A percentile compares a stretch with the other conserved stretches of the same genome.
Evolutionary conservation across 257 asterid genomes (phyloP).

Genomic region (Solanum habrochaites): DNA sequence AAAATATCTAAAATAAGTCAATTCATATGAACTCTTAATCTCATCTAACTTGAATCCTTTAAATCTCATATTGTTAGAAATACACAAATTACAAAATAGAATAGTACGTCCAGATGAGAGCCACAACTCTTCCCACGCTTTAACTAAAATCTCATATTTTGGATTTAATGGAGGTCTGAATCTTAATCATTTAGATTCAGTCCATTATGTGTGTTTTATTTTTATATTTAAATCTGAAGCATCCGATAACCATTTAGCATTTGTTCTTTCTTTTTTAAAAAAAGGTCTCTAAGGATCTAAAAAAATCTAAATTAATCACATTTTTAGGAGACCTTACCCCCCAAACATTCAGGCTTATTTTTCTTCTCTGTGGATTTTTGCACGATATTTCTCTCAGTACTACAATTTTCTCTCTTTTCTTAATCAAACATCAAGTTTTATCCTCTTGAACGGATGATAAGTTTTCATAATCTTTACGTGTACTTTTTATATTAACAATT

Average conservation of each 20-base stretch:
- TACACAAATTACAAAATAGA: neutral
- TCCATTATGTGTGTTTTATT: neutral
- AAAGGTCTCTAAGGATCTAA: neutral
- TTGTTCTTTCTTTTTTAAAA: no score
- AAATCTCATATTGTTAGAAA: neutral
- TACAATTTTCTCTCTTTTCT: neutral
- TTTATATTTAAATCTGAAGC: neutral
- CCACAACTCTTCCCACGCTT: neutral
- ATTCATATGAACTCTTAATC: no score
- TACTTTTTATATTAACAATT: neutral
- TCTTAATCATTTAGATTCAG: neutral
- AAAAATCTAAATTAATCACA: no score
- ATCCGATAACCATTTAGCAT: no score
- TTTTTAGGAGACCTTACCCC: no score
- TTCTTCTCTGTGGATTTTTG: neutral
- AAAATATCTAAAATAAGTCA: no score
- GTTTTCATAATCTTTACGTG: neutral
- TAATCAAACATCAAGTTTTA: neutral
- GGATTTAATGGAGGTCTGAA: no score
- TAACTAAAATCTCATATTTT: neutral
- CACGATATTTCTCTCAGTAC: neutral
- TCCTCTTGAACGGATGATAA: neutral
- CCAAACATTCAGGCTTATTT: neutral
- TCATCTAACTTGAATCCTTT: neutral
- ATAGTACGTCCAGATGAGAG: neutral